Conservation (phyloP, 192 early-diverging fungal genomes). For the Gaertneriomyces sp. region DNA sequence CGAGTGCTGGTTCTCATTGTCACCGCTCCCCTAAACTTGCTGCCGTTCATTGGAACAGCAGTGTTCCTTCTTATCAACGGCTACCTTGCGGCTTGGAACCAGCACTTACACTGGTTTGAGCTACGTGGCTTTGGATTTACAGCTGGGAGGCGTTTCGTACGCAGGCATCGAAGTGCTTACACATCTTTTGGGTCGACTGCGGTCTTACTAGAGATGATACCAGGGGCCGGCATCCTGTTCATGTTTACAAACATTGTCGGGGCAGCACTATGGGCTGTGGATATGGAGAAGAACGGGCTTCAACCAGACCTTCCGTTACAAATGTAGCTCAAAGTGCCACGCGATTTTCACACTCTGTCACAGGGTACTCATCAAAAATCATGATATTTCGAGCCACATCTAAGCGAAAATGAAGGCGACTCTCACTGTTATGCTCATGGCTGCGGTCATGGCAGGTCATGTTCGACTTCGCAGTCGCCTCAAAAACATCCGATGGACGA, state of each 20-base stretch:
- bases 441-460: no score
- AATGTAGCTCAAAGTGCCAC: no score
- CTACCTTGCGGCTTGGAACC: conserved; percentile 22
- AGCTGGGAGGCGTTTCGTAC: conserved; percentile 11
- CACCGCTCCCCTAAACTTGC: conserved; percentile 56
- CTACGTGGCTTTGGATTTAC: conserved; percentile 15
- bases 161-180: conserved; percentile 17
- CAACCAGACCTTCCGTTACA: background rate
- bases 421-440: no score
- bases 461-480: no score
- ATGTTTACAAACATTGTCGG: conserved; percentile 70
- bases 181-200: conserved; percentile 35
- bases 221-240: conserved; percentile 57
- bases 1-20: conserved; percentile 51
- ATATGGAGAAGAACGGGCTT: conserved; percentile 50
- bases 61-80: conserved; percentile 31
- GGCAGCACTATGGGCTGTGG: conserved; percentile 60
- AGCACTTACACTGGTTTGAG: conserved; percentile 30
- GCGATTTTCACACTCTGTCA: no score
- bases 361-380: no score
- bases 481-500: no score
- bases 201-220: conserved; percentile 59
- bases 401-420: no score
- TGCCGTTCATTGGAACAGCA: conserved; percentile 54
- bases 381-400: no score